Percentiles rank a stretch among this genome's conserved stretches.
phyloP scores from a whole-genome alignment of 2,329 filamentous ascomycete species.

The Cladosporium sp. region DNA sequence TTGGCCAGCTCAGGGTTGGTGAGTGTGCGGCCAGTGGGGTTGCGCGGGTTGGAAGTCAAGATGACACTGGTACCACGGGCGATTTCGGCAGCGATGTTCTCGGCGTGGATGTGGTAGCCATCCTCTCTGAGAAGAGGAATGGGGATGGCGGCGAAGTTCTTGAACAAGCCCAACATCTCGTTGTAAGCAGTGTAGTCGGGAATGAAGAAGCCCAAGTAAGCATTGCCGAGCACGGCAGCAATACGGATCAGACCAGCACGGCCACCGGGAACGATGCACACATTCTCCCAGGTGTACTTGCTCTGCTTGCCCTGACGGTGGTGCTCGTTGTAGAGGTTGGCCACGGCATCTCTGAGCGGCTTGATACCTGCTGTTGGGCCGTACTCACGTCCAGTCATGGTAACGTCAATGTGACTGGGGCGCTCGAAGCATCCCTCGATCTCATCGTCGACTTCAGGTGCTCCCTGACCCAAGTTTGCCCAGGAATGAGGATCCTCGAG shows the following conservation, averaged over 20 bases:
- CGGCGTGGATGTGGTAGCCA: conserved; percentile 86
- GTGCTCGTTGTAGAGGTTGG: conserved; percentile 86
- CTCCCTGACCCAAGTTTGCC: conserved; percentile 93
- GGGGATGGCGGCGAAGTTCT: conserved; percentile 85
- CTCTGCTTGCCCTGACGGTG: conserved; percentile 82
- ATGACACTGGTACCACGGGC: conserved; percentile 60
- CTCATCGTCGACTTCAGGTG: conserved; percentile 81
- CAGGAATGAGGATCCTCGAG: conserved; percentile 72
- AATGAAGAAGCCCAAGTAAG: conserved; percentile 74
- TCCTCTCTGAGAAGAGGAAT: conserved; percentile 81
- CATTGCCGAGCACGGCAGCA: conserved; percentile 86
- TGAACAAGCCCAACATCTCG: conserved; percentile 93
- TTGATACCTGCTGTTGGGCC: conserved; percentile 91
- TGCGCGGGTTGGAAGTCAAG: conserved; percentile 90
- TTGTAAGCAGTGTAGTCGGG: conserved; percentile 89
- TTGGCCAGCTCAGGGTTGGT: conserved; percentile 78
- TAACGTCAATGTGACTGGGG: conserved; percentile 73
- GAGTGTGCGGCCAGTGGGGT: conserved; percentile 87
- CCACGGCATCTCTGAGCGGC: conserved; percentile 81
- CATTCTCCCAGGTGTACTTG: conserved; percentile 96
- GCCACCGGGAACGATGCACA: conserved; percentile 91
- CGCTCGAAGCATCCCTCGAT: conserved; percentile 85
- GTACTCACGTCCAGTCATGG: conserved; percentile 78
- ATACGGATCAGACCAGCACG: conserved; percentile 91
- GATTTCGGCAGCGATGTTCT: conserved; percentile 74